phyloP scores from a whole-genome alignment of 768 basidiomycete species.

The Tricholoma sp. region DNA sequence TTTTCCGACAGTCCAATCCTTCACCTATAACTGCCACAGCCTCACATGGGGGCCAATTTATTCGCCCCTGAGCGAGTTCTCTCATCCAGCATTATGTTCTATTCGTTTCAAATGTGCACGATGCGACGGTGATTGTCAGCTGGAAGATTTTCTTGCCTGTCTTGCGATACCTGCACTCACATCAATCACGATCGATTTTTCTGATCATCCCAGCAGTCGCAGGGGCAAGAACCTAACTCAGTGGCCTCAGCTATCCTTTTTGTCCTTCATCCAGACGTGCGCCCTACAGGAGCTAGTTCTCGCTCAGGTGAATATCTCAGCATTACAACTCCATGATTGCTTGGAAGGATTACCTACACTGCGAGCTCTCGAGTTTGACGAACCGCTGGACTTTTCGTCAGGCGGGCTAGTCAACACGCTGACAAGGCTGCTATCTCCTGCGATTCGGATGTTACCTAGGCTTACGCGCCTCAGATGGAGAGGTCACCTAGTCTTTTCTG shows the following conservation, averaged over 20 bases:
- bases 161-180: not conserved
- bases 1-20: not conserved
- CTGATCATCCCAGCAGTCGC: not conserved
- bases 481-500: not conserved
- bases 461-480: not conserved
- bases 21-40: not conserved
- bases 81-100: not conserved
- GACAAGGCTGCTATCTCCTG: not conserved
- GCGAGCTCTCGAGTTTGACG: not conserved
- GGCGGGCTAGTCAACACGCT: not conserved
- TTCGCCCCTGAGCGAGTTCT: not conserved
- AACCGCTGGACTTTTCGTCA: not conserved
- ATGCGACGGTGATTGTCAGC: not conserved
- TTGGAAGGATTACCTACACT: not conserved
- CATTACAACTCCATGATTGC: not conserved
- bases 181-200: not conserved
- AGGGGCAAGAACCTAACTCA: not conserved
- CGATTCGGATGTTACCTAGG: not conserved
- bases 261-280: not conserved
- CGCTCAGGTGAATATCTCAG: not conserved
- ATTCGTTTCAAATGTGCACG: not conserved
- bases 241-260: not conserved
- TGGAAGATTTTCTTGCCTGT: not conserved
- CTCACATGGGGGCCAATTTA: too few species aligned
- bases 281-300: not conserved